Evolutionary conservation across 805 yeast species (phyloP).

Genomic region (Kazachstania kunashirensis): DNA sequence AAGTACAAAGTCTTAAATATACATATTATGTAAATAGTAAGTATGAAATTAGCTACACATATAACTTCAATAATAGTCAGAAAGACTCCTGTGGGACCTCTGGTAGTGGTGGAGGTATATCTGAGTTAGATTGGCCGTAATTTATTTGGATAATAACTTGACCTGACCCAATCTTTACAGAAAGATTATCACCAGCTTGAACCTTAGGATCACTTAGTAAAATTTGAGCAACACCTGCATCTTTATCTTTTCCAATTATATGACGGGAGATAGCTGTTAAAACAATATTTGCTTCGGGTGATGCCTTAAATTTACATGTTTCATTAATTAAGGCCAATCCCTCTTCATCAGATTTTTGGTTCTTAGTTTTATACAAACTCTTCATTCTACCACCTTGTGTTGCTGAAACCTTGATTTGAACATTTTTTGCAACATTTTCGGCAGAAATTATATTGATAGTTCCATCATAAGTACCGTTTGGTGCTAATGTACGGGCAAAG

Average conservation of each 20-base stretch:
- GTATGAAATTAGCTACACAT: no score
- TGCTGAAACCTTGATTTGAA: constrained; percentile 46
- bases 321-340: constrained; percentile 46
- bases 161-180: constrained; percentile 26
- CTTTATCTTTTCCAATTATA: constrained; percentile 59
- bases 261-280: constrained; percentile 60
- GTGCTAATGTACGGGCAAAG: constrained; percentile 27
- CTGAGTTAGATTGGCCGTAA: constrained; percentile 12
- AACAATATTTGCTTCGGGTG: constrained; percentile 47
- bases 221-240: constrained; percentile 50
- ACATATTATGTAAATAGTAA: no score
- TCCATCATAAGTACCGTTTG: constrained; percentile 37
- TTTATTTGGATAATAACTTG: constrained; percentile 22
- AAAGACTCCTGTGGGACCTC: constrained; percentile 4
- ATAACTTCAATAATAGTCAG: no score
- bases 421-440: constrained; percentile 32
- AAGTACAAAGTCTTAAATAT: no score
- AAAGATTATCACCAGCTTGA: constrained; percentile 23
- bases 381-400: constrained; percentile 39
- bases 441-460: constrained; percentile 42
- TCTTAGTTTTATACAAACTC: constrained; percentile 57
- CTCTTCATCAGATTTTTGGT: constrained; percentile 38
- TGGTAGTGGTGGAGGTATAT: constrained; percentile 1
- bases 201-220: constrained; percentile 37
- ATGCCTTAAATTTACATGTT: constrained; percentile 55